phyloP scores from a whole-genome alignment of 345 rosid genomes.

The Citrus trifoliata region DNA sequence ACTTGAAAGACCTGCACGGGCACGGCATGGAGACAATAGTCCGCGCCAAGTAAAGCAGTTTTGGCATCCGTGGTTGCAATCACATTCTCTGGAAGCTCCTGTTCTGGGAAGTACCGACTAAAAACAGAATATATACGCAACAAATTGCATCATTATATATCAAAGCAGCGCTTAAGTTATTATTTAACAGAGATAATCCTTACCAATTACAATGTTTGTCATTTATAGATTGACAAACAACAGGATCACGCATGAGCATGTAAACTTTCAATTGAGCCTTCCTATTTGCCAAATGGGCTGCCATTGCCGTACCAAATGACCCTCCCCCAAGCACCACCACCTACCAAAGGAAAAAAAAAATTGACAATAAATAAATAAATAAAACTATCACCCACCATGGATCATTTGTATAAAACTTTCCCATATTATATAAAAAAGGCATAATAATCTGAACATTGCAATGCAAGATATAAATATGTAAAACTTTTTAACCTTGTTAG shows the following conservation, averaged over 20 bases:
- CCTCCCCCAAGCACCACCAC: slow-evolving; percentile 98
- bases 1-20: slow-evolving; percentile 74
- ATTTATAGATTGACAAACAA: slow-evolving; percentile 68
- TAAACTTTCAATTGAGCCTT: slow-evolving; percentile 69
- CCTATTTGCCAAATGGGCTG: slow-evolving; percentile 78
- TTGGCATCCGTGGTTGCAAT: slow-evolving; percentile 74
- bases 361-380: too few relatives aligned
- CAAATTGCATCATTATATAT: not conserved
- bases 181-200: not conserved
- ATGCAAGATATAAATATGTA: not conserved
- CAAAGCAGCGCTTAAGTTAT: not conserved
- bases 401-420: not conserved
- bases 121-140: slow-evolving; percentile 2
- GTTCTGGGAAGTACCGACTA: slow-evolving; percentile 83
- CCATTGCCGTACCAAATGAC: slow-evolving; percentile 95
- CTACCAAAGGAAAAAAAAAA: slow-evolving; percentile 18
- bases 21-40: slow-evolving; percentile 86
- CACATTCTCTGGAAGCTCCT: slow-evolving; percentile 76
- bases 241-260: slow-evolving; percentile 78
- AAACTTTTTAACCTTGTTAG: slow-evolving; percentile 44
- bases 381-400: not conserved
- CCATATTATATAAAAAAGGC: not conserved
- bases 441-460: not conserved
- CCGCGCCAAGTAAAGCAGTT: slow-evolving; percentile 71
- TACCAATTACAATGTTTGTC: slow-evolving; percentile 56